Evolutionary conservation across 208 protist genomes (phyloP).

Genomic region (Acanthamoeba lenticulata): DNA sequence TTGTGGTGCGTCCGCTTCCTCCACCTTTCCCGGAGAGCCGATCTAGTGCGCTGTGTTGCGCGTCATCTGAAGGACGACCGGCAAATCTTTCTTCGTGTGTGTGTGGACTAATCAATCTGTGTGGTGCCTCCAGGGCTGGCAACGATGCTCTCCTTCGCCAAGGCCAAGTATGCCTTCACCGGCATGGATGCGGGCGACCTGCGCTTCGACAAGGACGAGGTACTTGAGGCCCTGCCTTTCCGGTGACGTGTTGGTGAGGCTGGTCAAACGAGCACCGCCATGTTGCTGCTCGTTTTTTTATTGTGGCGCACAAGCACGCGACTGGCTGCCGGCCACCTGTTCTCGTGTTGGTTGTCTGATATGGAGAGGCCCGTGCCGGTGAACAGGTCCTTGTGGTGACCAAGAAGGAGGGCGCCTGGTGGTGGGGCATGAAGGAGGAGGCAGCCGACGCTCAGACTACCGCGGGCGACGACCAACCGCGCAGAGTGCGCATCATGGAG

Average conservation of each 20-base stretch:
- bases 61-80: no score
- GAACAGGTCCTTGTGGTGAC: neutral
- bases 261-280: neutral
- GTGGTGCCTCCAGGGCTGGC: no score
- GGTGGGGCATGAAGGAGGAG: slow-evolving; percentile 14
- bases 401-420: slow-evolving; percentile 44
- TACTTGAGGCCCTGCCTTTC: no score
- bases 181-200: slow-evolving; percentile 28
- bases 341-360: neutral
- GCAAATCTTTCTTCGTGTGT: no score
- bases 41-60: no score
- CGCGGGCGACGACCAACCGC: neutral
- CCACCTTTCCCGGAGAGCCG: no score
- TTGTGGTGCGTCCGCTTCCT: no score
- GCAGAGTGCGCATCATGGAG: neutral
- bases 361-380: neutral
- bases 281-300: neutral
- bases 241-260: no score
- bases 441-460: neutral
- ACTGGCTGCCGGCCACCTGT: no score
- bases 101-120: no score
- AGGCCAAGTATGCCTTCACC: slow-evolving; percentile 46
- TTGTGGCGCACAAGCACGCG: no score
- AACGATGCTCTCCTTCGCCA: neutral
- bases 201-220: slow-evolving; percentile 32